These are phyloP conservation scores for Arthrobotrys entomopaga DNA, from an alignment of 2,329 filamentous ascomycete genomes.

Conservation along the genomic window DNA sequence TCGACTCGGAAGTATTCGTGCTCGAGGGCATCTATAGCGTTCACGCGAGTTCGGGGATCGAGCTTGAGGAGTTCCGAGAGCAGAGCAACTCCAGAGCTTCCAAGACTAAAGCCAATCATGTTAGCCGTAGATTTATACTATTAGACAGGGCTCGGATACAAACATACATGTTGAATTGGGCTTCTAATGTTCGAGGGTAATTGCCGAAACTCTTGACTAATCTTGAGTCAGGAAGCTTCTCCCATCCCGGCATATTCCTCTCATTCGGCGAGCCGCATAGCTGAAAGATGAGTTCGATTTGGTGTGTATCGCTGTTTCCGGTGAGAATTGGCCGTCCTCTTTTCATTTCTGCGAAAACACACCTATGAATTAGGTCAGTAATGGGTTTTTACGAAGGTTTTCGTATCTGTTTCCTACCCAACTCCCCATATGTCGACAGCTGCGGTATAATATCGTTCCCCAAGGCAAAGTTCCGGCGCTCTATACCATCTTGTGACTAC, in stretches of 20 bases:
- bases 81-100: conserved; percentile 77
- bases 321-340: conserved; percentile 90
- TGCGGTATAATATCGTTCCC: conserved; percentile 90
- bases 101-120: conserved; percentile 61
- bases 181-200: conserved; percentile 73
- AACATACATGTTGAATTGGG: conserved; percentile 77
- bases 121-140: not conserved
- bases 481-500: conserved; percentile 98
- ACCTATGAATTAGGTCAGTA: conserved; percentile 66
- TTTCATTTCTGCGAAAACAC: conserved; percentile 98
- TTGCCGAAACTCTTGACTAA: conserved; percentile 72
- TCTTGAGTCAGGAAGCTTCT: conserved; percentile 81
- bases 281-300: conserved; percentile 92
- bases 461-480: conserved; percentile 88
- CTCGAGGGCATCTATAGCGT: conserved; percentile 90
- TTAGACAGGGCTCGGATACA: not conserved
- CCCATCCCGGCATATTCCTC: conserved; percentile 92
- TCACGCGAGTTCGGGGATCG: conserved; percentile 88
- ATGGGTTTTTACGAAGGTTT: not conserved
- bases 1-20: conserved; percentile 88
- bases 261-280: conserved; percentile 90
- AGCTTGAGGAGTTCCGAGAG: conserved; percentile 84
- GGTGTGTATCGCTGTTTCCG: conserved; percentile 86
- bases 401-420: conserved; percentile 70
- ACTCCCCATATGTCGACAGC: conserved; percentile 99